Conservation (phyloP, 331 rosid species). For the Dryas integrifolia region DNA sequence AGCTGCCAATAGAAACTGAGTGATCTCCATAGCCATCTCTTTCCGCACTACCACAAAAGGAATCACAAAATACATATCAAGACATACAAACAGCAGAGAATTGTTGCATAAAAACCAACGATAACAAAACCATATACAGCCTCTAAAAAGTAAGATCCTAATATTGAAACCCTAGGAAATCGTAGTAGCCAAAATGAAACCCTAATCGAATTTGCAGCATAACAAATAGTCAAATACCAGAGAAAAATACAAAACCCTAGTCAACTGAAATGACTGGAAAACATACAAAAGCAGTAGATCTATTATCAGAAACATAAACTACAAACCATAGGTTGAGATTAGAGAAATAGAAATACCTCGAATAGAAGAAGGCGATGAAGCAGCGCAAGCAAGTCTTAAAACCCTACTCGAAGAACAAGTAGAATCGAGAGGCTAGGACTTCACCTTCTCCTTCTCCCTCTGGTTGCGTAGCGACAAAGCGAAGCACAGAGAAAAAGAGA, state of each 20-base stretch:
- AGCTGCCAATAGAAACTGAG: slow-evolving; percentile 43
- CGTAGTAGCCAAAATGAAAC: not conserved
- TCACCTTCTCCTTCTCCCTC: slow-evolving; percentile 5
- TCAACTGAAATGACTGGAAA: not conserved
- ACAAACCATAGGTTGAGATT: not conserved
- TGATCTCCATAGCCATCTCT: slow-evolving; percentile 41
- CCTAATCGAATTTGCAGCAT: not conserved
- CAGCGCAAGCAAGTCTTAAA: slow-evolving; percentile 6
- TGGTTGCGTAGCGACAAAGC: not conserved
- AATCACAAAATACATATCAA: not conserved
- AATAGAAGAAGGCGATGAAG: slow-evolving; percentile 8
- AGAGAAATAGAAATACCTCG: slow-evolving; percentile 16
- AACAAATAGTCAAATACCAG: not conserved
- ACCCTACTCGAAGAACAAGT: slow-evolving; percentile 10
- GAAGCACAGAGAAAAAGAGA: not conserved
- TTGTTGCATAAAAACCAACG: not conserved
- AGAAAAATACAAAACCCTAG: not conserved
- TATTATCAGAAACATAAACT: not conserved
- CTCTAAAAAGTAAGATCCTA: not conserved
- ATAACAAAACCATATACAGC: not conserved
- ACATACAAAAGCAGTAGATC: slow-evolving; percentile 19
- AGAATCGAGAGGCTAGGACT: not conserved
- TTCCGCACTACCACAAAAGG: slow-evolving; percentile 11
- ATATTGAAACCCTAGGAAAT: not conserved
- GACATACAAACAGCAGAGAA: not conserved